Evolutionary conservation across 306 rosid genomes (phyloP).

Genomic region (Neltuma alba): DNA sequence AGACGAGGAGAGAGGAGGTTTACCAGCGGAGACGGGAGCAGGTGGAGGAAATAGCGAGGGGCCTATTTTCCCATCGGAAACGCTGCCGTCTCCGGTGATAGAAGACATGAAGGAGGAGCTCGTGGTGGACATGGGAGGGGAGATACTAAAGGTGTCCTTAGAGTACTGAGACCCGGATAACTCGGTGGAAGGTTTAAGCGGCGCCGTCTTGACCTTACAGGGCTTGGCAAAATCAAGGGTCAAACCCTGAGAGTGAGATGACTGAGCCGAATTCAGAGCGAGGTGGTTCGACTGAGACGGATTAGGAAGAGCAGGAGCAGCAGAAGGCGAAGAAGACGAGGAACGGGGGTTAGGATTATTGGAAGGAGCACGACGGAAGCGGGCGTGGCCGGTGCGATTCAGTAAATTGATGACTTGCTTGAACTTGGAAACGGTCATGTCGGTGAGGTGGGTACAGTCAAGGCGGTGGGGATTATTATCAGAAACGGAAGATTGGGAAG

Average conservation of each 20-base stretch:
- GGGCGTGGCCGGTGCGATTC: slow-evolving; percentile 85
- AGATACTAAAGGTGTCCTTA: slow-evolving; percentile 34
- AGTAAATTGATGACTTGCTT: slow-evolving; percentile 65
- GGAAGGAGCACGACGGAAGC: slow-evolving; percentile 81
- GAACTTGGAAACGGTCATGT: slow-evolving; percentile 75
- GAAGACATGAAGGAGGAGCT: slow-evolving; percentile 64
- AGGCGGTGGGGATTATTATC: slow-evolving; percentile 10
- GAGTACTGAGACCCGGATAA: slow-evolving; percentile 18
- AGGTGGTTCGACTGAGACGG: neutral
- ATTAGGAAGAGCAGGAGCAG: neutral
- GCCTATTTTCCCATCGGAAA: slow-evolving; percentile 62
- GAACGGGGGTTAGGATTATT: neutral
- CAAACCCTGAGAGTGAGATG: slow-evolving; percentile 2
- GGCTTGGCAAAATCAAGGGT: slow-evolving; percentile 38
- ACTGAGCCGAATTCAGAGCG: neutral
- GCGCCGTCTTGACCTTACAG: neutral
- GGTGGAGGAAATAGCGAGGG: slow-evolving; percentile 40
- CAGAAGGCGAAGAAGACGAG: neutral
- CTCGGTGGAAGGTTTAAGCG: neutral
- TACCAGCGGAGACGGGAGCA: slow-evolving; percentile 46
- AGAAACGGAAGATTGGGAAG: slow-evolving; percentile 34
- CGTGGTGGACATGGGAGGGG: slow-evolving; percentile 69
- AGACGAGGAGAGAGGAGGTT: slow-evolving; percentile 65
- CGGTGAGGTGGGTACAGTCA: slow-evolving; percentile 65
- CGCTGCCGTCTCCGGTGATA: slow-evolving; percentile 75